These are phyloP conservation scores for Amanita fuliginea DNA, from an alignment of 768 basidiomycete species.

Conservation along the genomic window DNA sequence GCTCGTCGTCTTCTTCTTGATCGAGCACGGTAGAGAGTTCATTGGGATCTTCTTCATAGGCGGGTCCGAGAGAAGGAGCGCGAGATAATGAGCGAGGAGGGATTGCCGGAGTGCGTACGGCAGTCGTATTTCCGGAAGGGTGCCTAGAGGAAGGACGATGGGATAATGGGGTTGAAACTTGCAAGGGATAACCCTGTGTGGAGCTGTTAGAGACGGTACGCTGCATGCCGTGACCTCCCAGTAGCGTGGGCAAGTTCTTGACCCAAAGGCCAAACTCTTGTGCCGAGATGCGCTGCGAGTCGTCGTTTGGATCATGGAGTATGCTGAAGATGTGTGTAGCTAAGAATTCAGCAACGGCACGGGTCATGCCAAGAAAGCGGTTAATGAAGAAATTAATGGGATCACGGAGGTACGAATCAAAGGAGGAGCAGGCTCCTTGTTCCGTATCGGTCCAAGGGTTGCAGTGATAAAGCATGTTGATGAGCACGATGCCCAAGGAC, in stretches of 20 bases:
- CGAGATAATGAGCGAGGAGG: slow-evolving; percentile 49
- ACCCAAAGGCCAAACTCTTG: slow-evolving; percentile 82
- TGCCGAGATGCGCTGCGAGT: slow-evolving; percentile 62
- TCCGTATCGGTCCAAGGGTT: slow-evolving; percentile 98
- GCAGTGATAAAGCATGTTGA: slow-evolving; percentile 98
- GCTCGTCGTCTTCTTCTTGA: slow-evolving; percentile 28
- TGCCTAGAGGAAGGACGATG: slow-evolving; percentile 65
- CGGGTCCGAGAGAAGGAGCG: slow-evolving; percentile 49
- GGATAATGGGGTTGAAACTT: slow-evolving; percentile 51
- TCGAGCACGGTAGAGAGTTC: slow-evolving; percentile 47
- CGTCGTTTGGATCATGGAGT: slow-evolving; percentile 53
- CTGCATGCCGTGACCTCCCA: slow-evolving; percentile 46
- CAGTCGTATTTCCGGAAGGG: slow-evolving; percentile 34
- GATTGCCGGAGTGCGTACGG: slow-evolving; percentile 40
- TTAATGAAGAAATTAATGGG: slow-evolving; percentile 82
- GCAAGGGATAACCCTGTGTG: slow-evolving; percentile 53
- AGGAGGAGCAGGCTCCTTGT: slow-evolving; percentile 70
- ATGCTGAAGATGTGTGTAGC: slow-evolving; percentile 78
- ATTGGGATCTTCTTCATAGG: slow-evolving; percentile 30
- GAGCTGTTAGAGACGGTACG: slow-evolving; percentile 53
- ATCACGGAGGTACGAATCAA: slow-evolving; percentile 66
- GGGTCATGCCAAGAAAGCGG: slow-evolving; percentile 85
- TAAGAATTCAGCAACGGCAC: slow-evolving; percentile 78
- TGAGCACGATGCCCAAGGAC: slow-evolving; percentile 97
- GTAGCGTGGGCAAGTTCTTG: slow-evolving; percentile 64